Evolutionary conservation across 495 filamentous ascomycete species (phyloP).

Genomic region (Penicillium bialowiezense): DNA sequence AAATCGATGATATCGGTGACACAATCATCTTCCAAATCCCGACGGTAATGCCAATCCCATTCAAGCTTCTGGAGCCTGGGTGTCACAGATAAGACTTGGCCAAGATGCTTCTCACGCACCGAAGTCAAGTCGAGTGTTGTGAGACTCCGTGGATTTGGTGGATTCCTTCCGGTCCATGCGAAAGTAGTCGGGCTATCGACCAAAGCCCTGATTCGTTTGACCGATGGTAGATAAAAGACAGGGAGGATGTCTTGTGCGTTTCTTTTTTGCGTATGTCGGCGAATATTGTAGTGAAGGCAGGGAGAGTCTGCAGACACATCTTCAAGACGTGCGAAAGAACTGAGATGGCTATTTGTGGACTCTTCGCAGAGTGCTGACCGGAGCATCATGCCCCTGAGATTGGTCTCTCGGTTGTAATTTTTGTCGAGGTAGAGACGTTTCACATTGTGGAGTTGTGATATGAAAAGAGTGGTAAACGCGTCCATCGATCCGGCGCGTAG

Average conservation of each 20-base stretch:
- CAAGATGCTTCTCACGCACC: slow-evolving; percentile 5
- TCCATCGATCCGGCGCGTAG: neutral
- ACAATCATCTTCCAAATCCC: neutral
- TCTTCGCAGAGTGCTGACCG: neutral
- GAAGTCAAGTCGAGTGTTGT: slow-evolving; percentile 6
- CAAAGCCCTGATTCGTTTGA: neutral
- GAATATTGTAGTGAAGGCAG: neutral
- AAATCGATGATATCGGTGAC: slow-evolving; percentile 9
- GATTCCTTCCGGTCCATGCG: neutral
- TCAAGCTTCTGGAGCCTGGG: slow-evolving; percentile 1
- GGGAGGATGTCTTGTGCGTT: neutral
- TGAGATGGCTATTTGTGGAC: neutral
- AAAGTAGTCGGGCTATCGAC: slow-evolving; percentile 4
- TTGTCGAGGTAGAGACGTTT: neutral
- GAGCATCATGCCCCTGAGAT: neutral
- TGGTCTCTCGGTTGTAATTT: neutral
- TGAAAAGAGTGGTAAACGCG: neutral
- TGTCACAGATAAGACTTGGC: slow-evolving; percentile 4
- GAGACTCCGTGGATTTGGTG: slow-evolving; percentile 6
- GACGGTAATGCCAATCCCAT: slow-evolving; percentile 6
- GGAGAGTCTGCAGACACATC: neutral
- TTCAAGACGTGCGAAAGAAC: neutral
- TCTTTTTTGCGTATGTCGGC: neutral
- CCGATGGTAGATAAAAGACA: neutral
- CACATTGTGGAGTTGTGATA: neutral